These are phyloP conservation scores for Sporobolomyces pararoseus DNA, from an alignment of 768 basidiomycete species.

Conservation along the genomic window DNA sequence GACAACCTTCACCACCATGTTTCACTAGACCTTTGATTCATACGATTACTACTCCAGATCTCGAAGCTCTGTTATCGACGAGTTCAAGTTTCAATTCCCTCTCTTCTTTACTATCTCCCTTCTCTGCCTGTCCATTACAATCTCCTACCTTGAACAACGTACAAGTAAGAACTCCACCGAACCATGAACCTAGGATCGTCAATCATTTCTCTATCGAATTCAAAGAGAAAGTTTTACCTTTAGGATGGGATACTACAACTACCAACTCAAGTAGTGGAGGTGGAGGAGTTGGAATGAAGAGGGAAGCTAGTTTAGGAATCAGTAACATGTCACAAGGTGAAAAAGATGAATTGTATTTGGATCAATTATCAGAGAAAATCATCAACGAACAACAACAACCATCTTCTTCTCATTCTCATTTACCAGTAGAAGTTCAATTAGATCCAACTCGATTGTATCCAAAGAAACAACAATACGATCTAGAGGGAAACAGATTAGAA, in stretches of 20 bases:
- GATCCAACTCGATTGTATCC: neutral
- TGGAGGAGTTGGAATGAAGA: neutral
- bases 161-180: neutral
- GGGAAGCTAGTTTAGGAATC: neutral
- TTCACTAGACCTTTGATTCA: slow-evolving; percentile 1
- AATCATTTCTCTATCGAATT: slow-evolving; percentile 10
- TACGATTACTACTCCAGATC: neutral
- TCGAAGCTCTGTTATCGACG: neutral
- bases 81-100: neutral
- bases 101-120: slow-evolving; percentile 15
- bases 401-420: neutral
- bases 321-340: neutral
- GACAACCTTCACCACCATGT: too few species aligned
- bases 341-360: slow-evolving; percentile 37
- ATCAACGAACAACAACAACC: too few species aligned
- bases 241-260: neutral
- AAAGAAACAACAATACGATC: neutral
- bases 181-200: neutral
- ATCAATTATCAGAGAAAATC: slow-evolving; percentile 18
- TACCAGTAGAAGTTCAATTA: neutral
- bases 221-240: slow-evolving; percentile 10
- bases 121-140: neutral
- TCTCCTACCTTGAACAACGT: slow-evolving; percentile 8
- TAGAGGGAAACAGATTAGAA: neutral
- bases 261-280: too few species aligned